These are phyloP conservation scores for Helminthosporium solani DNA, from an alignment of 2,329 filamentous ascomycete genomes.

Conservation along the genomic window DNA sequence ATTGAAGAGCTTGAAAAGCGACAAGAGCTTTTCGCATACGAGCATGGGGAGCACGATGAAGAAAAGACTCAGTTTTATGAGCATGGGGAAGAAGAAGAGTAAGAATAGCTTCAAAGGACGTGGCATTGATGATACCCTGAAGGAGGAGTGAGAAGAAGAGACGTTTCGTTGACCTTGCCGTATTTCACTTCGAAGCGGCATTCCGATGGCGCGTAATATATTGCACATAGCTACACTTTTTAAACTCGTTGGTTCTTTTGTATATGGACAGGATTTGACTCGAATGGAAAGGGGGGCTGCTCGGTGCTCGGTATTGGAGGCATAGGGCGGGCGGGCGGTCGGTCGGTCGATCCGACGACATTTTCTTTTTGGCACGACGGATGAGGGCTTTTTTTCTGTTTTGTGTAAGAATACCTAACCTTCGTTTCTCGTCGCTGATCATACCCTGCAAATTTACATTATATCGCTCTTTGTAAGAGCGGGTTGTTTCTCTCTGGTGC, in stretches of 20 bases:
- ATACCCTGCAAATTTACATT: slow-evolving; percentile 8
- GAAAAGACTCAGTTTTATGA: slow-evolving; percentile 77
- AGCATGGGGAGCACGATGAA: slow-evolving; percentile 62
- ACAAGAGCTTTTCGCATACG: slow-evolving; percentile 46
- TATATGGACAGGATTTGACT: not conserved
- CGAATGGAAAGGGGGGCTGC: too few relatives aligned
- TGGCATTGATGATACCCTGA: slow-evolving; percentile 28
- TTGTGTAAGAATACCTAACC: slow-evolving; percentile 2
- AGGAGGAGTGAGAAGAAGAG: slow-evolving; percentile 30
- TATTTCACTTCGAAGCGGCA: not conserved
- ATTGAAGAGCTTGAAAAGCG: slow-evolving; percentile 43
- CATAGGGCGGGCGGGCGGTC: too few relatives aligned
- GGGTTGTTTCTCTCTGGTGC: too few relatives aligned
- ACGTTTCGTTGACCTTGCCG: not conserved
- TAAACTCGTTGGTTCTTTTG: not conserved
- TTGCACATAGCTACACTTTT: not conserved
- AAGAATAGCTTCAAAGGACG: slow-evolving; percentile 50
- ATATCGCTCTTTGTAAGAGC: not conserved
- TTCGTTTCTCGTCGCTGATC: slow-evolving; percentile 1
- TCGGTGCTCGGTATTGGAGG: too few relatives aligned
- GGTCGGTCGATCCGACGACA: too few relatives aligned
- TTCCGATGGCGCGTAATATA: not conserved
- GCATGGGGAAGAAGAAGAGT: slow-evolving; percentile 68
- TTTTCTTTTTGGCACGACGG: too few relatives aligned
- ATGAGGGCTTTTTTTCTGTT: not conserved